Percentiles rank a stretch among this genome's conserved stretches.
Conservation (phyloP, 2,329 filamentous ascomycete species). For the Microdochium nivale region DNA sequence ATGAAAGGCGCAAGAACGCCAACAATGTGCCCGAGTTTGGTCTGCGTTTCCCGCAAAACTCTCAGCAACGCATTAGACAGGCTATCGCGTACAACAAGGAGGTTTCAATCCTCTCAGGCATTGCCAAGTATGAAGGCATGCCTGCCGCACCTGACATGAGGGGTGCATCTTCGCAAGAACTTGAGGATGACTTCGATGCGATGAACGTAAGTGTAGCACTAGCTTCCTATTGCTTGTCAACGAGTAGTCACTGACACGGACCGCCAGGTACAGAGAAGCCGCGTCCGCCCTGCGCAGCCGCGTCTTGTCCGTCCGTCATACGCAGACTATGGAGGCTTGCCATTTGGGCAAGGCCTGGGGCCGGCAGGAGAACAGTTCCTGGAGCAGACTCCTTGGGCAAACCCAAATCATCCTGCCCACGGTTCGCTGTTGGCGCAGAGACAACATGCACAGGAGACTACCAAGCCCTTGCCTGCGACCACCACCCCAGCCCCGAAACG, state of each 20-base stretch:
- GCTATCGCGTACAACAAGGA: conserved; percentile 92
- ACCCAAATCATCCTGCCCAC: conserved; percentile 71
- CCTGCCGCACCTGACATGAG: conserved; percentile 84
- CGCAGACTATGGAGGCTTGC: conserved; percentile 38
- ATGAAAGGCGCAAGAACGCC: conserved; percentile 71
- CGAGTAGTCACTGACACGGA: conserved; percentile 6
- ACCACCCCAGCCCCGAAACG: conserved; percentile 22
- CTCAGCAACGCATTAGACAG: conserved; percentile 70
- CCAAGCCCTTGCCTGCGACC: conserved; percentile 9
- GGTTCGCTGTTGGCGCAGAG: conserved; percentile 26
- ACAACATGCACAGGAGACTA: conserved; percentile 26
- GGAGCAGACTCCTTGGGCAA: conserved; percentile 87
- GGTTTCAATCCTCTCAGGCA: conserved; percentile 80
- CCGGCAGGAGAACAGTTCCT: conserved; percentile 79
- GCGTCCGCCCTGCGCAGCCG: conserved; percentile 22
- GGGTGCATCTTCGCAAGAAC: conserved; percentile 60
- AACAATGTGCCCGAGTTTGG: conserved; percentile 75
- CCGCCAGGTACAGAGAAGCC: conserved; percentile 15
- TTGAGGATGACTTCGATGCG: conserved; percentile 80
- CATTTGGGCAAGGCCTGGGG: conserved; percentile 41
- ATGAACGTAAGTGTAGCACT: conserved; percentile 67
- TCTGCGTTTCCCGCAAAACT: conserved; percentile 69
- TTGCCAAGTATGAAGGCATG: conserved; percentile 94
- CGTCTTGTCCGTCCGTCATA: conserved; percentile 28
- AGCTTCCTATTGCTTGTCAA: neutral